phyloP scores from a whole-genome alignment of 257 asterid genomes.

The Lithospermum erythrorhizon region DNA sequence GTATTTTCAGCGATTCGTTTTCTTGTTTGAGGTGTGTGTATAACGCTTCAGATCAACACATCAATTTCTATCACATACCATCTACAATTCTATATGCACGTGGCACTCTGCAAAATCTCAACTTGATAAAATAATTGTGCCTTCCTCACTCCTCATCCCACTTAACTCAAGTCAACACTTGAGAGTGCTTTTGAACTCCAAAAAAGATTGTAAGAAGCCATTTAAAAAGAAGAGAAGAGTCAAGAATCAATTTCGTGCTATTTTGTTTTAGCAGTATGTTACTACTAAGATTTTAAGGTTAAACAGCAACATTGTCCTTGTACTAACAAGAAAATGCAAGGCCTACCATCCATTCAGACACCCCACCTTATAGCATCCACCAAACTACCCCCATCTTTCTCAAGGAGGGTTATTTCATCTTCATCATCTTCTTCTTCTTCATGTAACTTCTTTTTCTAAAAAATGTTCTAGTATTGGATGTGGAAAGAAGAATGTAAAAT shows the following conservation, averaged over 20 bases:
- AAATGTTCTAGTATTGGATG: not conserved
- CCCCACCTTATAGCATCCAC: conserved; percentile 1
- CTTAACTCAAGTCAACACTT: not conserved
- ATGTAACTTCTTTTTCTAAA: not conserved
- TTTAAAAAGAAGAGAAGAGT: not conserved
- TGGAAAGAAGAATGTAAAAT: no score
- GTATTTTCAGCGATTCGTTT: no score
- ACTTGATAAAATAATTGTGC: not conserved
- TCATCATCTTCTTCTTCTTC: not conserved
- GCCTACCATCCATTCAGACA: conserved; percentile 1
- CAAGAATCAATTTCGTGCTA: not conserved
- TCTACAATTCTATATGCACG: not conserved
- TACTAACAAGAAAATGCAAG: not conserved
- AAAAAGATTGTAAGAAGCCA: not conserved
- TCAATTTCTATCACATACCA: conserved; percentile 1
- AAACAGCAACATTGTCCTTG: not conserved
- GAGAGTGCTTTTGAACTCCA: not conserved
- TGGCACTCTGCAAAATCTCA: conserved; percentile 13
- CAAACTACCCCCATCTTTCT: not conserved
- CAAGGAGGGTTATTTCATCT: not conserved
- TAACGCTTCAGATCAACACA: no score
- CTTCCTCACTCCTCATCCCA: not conserved
- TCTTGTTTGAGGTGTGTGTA: no score
- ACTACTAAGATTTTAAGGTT: not conserved
- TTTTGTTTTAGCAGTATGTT: not conserved